phyloP scores from a whole-genome alignment of 164 flowering plant genomes.

The Tetracentron sinense region DNA sequence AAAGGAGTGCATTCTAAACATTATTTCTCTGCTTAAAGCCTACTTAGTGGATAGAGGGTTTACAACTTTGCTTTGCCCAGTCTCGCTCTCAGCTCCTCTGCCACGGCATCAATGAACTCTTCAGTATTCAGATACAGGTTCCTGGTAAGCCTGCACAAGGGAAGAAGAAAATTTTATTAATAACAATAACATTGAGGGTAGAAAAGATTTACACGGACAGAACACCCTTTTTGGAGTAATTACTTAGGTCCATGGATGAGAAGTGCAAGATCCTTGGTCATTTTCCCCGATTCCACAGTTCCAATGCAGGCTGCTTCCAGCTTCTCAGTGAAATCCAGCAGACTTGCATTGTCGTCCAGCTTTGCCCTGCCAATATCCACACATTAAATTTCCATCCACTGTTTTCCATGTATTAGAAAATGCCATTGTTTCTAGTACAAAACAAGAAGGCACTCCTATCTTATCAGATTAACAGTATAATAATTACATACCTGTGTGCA shows the following conservation, averaged over 20 bases:
- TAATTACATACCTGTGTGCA: constrained; percentile 63
- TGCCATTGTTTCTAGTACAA: background rate
- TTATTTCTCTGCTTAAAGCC: constrained; percentile 8
- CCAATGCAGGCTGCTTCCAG: constrained; percentile 81
- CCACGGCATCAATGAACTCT: constrained; percentile 93
- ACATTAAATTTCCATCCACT: background rate
- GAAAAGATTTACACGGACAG: too few species aligned
- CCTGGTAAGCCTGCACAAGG: constrained; percentile 50
- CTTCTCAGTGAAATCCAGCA: constrained; percentile 71
- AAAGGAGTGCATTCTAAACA: constrained; percentile 2
- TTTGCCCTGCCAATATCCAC: constrained; percentile 57
- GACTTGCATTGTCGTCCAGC: constrained; percentile 61
- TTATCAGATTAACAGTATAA: background rate
- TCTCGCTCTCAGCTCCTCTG: constrained; percentile 66
- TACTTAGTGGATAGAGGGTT: constrained; percentile 12
- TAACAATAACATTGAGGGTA: background rate
- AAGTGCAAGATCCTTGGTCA: constrained; percentile 96
- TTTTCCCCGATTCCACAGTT: constrained; percentile 87
- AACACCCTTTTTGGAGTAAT: constrained; percentile 7
- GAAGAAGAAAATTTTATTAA: background rate
- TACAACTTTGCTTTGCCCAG: constrained; percentile 42
- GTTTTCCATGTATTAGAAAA: background rate
- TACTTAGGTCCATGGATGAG: constrained; percentile 83
- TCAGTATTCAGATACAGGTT: constrained; percentile 76
- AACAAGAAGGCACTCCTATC: background rate